Percentiles rank a stretch among this genome's conserved stretches.
Evolutionary conservation across 164 flowering plant genomes (phyloP).

Genomic region (Dillenia turbinata): DNA sequence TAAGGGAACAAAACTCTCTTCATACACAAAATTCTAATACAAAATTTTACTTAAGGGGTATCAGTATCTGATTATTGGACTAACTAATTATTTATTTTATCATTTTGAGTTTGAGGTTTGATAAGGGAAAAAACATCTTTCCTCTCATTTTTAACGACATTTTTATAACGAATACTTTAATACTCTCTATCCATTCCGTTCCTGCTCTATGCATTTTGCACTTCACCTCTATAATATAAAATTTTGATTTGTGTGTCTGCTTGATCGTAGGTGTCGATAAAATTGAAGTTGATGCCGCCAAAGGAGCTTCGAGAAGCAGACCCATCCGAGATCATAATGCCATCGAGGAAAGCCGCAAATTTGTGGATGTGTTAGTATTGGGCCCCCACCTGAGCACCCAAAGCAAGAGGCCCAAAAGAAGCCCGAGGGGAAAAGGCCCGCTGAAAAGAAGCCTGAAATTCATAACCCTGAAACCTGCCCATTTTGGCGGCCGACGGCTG

Average conservation of each 20-base stretch:
- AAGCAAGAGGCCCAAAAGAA: constrained; percentile 26
- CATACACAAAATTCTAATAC: too few relatives aligned
- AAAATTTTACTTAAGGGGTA: too few relatives aligned
- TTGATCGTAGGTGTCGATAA: constrained; percentile 49
- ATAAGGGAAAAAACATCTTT: too few relatives aligned
- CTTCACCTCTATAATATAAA: neutral
- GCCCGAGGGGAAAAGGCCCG: constrained; percentile 30
- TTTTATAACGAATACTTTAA: too few relatives aligned
- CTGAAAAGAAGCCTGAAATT: constrained; percentile 20
- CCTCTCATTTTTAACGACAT: too few relatives aligned
- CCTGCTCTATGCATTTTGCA: too few relatives aligned
- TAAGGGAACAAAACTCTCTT: too few relatives aligned
- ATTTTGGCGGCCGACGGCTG: constrained; percentile 16
- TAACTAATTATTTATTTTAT: too few relatives aligned
- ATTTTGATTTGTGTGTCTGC: neutral
- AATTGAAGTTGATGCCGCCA: constrained; percentile 47
- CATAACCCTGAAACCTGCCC: constrained; percentile 15
- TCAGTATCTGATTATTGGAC: too few relatives aligned
- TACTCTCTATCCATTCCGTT: too few relatives aligned
- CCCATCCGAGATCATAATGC: constrained; percentile 39
- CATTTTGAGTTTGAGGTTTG: too few relatives aligned
- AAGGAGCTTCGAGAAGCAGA: constrained; percentile 53
- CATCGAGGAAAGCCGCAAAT: constrained; percentile 41
- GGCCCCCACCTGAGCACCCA: constrained; percentile 59
- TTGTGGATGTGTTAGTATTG: constrained; percentile 47